phyloP scores from a whole-genome alignment of 768 basidiomycete species.

The Amanita rimosa region DNA sequence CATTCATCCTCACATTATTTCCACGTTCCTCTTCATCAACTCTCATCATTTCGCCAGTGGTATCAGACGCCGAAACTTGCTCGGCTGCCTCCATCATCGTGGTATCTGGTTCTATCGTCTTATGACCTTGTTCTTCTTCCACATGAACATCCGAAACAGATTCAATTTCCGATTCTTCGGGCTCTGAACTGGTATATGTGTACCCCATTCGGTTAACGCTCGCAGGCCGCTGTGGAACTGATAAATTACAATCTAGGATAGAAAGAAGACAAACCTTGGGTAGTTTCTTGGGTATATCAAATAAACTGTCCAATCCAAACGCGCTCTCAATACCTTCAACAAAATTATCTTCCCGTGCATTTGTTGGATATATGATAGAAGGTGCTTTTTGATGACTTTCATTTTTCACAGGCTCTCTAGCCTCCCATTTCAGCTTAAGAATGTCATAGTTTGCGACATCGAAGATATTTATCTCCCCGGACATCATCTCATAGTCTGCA shows the following conservation, averaged over 20 bases:
- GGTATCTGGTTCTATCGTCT: neutral
- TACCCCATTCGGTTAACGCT: neutral
- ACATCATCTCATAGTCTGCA: neutral
- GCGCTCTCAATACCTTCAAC: constrained; percentile 2
- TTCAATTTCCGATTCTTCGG: constrained; percentile 1
- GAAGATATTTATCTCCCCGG: neutral
- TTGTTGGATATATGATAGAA: neutral
- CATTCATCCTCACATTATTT: neutral
- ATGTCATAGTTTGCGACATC: neutral
- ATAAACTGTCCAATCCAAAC: constrained; percentile 1
- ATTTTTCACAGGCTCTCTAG: neutral
- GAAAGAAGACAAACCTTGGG: neutral
- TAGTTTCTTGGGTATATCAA: neutral
- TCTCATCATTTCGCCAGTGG: neutral
- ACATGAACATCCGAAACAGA: neutral
- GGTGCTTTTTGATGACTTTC: neutral
- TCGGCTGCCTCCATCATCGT: neutral
- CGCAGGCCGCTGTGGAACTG: neutral
- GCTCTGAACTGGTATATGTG: constrained; percentile 3
- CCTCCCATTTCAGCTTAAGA: neutral
- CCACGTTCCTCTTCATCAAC: neutral
- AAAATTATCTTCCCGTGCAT: neutral
- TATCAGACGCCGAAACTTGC: neutral
- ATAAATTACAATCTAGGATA: neutral
- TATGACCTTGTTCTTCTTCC: neutral